Conservation (phyloP, 306 rosid species). For the Vicia sativa region DNA sequence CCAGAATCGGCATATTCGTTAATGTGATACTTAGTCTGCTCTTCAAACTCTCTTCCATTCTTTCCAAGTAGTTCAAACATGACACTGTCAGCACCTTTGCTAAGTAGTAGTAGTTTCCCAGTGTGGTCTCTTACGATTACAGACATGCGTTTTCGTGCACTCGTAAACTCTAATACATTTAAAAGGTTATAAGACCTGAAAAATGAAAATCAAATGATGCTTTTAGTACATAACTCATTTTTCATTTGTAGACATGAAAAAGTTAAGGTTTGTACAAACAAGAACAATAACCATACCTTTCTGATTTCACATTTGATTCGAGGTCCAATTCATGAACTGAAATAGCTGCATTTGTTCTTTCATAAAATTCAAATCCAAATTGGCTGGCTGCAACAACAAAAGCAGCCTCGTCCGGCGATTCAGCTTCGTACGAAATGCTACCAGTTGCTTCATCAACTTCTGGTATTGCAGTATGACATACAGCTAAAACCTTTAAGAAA, state of each 20-base stretch:
- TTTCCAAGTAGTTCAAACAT: slow-evolving; percentile 89
- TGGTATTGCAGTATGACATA: slow-evolving; percentile 95
- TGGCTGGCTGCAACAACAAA: slow-evolving; percentile 97
- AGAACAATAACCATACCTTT: slow-evolving; percentile 59
- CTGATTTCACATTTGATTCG: slow-evolving; percentile 40
- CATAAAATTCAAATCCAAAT: slow-evolving; percentile 89
- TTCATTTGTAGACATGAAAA: slow-evolving; percentile 14
- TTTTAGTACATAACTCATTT: slow-evolving; percentile 29
- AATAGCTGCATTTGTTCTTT: slow-evolving; percentile 70
- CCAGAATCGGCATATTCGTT: slow-evolving; percentile 96
- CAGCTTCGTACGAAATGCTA: slow-evolving; percentile 86
- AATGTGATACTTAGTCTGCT: slow-evolving; percentile 69
- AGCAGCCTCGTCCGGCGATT: slow-evolving; percentile 99
- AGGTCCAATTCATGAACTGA: slow-evolving; percentile 68
- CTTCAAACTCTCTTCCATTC: slow-evolving; percentile 80
- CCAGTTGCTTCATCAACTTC: slow-evolving; percentile 86
- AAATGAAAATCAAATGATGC: slow-evolving; percentile 21
- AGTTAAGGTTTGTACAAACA: slow-evolving; percentile 3
- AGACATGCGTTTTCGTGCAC: slow-evolving; percentile 96
- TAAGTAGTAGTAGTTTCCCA: slow-evolving; percentile 71
- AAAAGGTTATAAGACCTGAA: slow-evolving; percentile 76
- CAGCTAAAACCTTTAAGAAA: slow-evolving; percentile 69
- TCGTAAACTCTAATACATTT: slow-evolving; percentile 80
- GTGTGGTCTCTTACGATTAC: slow-evolving; percentile 70
- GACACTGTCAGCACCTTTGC: slow-evolving; percentile 99